Base-by-base conservation (phyloP, 2,329 filamentous ascomycete species). In the Tolypocladium tropicale region DNA sequence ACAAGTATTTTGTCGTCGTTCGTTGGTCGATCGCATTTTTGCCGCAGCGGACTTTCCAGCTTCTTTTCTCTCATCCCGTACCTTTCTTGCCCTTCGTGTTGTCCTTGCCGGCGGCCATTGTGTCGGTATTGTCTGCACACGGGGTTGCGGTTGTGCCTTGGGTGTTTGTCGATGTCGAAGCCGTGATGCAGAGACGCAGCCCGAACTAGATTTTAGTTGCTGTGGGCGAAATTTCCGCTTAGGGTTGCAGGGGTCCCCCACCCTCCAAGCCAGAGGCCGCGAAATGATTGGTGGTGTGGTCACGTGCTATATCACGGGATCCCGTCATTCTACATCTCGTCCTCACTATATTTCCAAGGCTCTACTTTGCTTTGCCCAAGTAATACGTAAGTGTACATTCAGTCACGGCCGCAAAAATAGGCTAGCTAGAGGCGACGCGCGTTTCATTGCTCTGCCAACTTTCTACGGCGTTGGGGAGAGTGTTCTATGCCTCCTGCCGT, bases 11-110 rank as follows among this genome's bases (percentile, higher is more conserved):
- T 50, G 46, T 50, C 30, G 28, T 32, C 46, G 18, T 57, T 61
- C 57, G 56, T 58, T 55, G 30, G 46, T 33, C 51, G 57, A 21
- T 56, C 50, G 53, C 51, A 21, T 32, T 37, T 43, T 53, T 57
- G 55, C 41, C 36, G 54, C 54, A 55, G 52, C 56, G 50, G 53
- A 58, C 43, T 50, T 49, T 32, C 46, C 46, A 50, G 46, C 28
- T 50, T 43, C 33, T 60, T 71, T 63, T 59, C 63, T 59, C n/a
- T 72, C 64, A 72, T 68, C 64, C 67, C 72, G 68, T 78, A 78
- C 75, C 75, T 77, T 78, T 78, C 71, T 75, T 74, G 61, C 73
- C 65, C 66, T 75, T 74, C 60, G 70, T 60, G 50, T 49, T 46
- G 57, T 68, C 67, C 64, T 69, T 69, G 57, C 61, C 63, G 61